phyloP scores from a whole-genome alignment of 108 stramenopile species.

The Heterococcus sp. region DNA sequence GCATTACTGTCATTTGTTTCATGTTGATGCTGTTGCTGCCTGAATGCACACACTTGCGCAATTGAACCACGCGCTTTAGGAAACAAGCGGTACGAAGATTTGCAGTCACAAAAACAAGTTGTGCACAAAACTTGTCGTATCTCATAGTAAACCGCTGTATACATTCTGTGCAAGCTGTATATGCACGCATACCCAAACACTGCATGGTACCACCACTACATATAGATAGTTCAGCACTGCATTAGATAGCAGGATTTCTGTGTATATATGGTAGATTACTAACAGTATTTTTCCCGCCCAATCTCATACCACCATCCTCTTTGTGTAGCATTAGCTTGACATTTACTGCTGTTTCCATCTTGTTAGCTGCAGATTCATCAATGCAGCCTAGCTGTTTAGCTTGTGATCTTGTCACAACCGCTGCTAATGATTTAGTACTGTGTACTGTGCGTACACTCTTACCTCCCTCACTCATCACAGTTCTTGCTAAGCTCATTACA shows the following conservation, averaged over 20 bases:
- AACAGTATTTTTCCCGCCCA: slow-evolving; percentile 53
- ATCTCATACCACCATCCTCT: slow-evolving; percentile 51
- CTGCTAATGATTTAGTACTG: slow-evolving; percentile 39
- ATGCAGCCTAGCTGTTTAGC: not conserved
- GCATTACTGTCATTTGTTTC: too few species aligned
- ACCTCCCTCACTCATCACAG: slow-evolving; percentile 33
- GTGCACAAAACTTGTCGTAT: too few species aligned
- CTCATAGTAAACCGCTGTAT: too few species aligned
- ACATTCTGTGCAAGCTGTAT: too few species aligned
- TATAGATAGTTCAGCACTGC: too few species aligned
- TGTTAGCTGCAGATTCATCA: not conserved
- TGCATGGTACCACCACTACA: too few species aligned
- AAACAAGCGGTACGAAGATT: too few species aligned
- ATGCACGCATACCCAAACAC: too few species aligned
- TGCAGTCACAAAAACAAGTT: too few species aligned
- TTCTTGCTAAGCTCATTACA: slow-evolving; percentile 34
- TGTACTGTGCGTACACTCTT: slow-evolving; percentile 31
- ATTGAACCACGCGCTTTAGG: too few species aligned
- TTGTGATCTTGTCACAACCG: slow-evolving; percentile 31
- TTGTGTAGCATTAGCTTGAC: slow-evolving; percentile 47
- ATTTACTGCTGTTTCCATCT: not conserved
- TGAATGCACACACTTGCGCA: too few species aligned
- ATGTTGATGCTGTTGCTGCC: too few species aligned
- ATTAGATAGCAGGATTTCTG: slow-evolving; percentile 53
- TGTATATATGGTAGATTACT: slow-evolving; percentile 61